Conservation (phyloP, 73 alveolate species). For the Paramecium sexaurelia region DNA sequence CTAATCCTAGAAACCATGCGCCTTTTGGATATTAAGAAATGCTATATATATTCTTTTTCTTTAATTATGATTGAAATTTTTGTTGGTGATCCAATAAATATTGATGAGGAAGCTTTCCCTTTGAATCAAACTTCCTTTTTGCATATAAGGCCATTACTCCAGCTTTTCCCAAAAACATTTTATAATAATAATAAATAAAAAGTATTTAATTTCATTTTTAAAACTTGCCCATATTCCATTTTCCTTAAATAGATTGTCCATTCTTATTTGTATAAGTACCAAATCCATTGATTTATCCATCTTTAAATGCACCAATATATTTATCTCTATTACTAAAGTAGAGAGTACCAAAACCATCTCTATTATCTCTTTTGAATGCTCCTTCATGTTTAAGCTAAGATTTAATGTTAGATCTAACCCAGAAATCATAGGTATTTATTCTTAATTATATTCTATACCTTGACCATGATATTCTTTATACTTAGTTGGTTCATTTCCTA, state of each 20-base stretch:
- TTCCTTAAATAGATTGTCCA: slow-evolving; percentile 55
- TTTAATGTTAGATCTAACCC: slow-evolving; percentile 24
- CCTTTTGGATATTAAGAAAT: slow-evolving; percentile 1
- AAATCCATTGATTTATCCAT: slow-evolving; percentile 53
- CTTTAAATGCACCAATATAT: slow-evolving; percentile 65
- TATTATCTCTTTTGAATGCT: slow-evolving; percentile 48
- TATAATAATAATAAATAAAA: neutral
- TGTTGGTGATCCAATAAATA: slow-evolving; percentile 27
- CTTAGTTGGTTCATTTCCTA: neutral
- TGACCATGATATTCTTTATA: slow-evolving; percentile 59
- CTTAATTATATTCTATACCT: slow-evolving; percentile 53
- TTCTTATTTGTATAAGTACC: slow-evolving; percentile 45
- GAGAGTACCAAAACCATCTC: slow-evolving; percentile 67
- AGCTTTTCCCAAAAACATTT: slow-evolving; percentile 44
- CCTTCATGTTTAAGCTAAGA: slow-evolving; percentile 68
- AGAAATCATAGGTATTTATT: slow-evolving; percentile 8
- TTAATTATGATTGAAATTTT: neutral
- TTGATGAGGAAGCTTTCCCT: neutral
- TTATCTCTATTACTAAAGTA: slow-evolving; percentile 55
- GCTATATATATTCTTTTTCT: slow-evolving; percentile 13
- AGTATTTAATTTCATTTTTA: neutral
- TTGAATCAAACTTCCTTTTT: neutral
- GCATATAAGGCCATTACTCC: slow-evolving; percentile 54
- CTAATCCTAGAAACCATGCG: slow-evolving; percentile 25
- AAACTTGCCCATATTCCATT: slow-evolving; percentile 46